phyloP scores from a whole-genome alignment of 2,329 filamentous ascomycete species.

The Cercospora beticola region DNA sequence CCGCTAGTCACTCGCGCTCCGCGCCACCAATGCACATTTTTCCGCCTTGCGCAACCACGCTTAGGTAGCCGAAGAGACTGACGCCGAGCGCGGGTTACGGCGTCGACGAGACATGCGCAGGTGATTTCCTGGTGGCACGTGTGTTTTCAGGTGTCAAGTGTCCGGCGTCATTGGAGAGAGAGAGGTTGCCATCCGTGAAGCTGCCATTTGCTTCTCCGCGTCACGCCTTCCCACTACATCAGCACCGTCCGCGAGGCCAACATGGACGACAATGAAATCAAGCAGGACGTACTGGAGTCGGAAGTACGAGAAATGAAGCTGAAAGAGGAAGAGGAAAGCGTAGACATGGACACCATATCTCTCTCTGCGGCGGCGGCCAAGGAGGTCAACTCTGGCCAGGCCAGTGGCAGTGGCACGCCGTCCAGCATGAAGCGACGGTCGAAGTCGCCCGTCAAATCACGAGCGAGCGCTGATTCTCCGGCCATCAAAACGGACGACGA shows the following conservation, averaged over 20 bases:
- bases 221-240: conserved; percentile 28
- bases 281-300: conserved; percentile 43
- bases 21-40: conserved; percentile 12
- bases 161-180: background rate
- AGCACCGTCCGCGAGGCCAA: conserved; percentile 24
- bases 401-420: conserved; percentile 28
- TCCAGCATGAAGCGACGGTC: conserved; percentile 25
- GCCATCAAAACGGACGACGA: conserved; percentile 46
- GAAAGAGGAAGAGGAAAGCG: conserved; percentile 41
- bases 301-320: conserved; percentile 49
- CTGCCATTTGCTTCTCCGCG: conserved; percentile 16
- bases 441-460: conserved; percentile 30
- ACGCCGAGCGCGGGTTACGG: background rate
- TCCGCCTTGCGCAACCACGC: conserved; percentile 9
- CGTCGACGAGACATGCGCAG: conserved; percentile 10
- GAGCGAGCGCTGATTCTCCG: conserved; percentile 39
- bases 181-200: conserved; percentile 17
- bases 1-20: background rate
- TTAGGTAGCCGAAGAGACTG: conserved; percentile 3
- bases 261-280: conserved; percentile 43
- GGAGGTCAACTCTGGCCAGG: conserved; percentile 28
- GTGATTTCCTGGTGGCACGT: conserved; percentile 21
- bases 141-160: conserved; percentile 6
- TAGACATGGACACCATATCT: conserved; percentile 32
- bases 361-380: conserved; percentile 26